Evolutionary conservation across 345 rosid species (phyloP).

Genomic region (Ceriops zippeliana): DNA sequence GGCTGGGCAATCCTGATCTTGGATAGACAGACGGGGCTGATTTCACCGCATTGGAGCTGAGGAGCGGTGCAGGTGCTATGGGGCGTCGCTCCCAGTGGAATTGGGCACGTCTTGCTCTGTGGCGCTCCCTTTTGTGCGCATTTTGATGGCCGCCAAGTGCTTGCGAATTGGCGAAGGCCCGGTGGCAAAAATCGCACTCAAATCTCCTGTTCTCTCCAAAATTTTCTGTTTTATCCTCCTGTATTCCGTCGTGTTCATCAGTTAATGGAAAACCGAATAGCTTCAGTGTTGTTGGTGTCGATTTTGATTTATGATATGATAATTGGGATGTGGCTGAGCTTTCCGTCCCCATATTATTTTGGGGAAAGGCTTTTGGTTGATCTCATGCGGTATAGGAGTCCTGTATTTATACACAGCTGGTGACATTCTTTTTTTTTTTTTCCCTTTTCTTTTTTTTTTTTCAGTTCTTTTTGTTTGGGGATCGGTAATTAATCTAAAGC

Average conservation of each 20-base stretch:
- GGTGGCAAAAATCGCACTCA: conserved; percentile 56
- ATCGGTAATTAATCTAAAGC: too few species aligned
- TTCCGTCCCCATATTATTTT: conserved; percentile 18
- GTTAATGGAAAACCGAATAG: conserved; percentile 42
- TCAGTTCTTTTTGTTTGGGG: too few species aligned
- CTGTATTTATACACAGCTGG: conserved; percentile 16
- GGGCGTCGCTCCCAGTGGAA: conserved; percentile 25
- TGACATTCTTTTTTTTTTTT: too few species aligned
- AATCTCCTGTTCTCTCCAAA: conserved; percentile 32
- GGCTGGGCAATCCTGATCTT: conserved; percentile 8
- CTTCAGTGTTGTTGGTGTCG: conserved; percentile 29
- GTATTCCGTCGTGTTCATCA: conserved; percentile 15
- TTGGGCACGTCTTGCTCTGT: conserved; percentile 41
- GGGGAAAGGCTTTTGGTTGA: neutral
- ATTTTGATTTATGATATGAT: conserved; percentile 22
- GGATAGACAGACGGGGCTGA: conserved; percentile 13
- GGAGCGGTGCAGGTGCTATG: conserved; percentile 29
- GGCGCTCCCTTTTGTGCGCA: conserved; percentile 61
- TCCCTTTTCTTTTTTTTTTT: too few species aligned
- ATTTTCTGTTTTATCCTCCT: conserved; percentile 13
- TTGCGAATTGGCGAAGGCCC: conserved; percentile 53
- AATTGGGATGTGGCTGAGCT: conserved; percentile 18
- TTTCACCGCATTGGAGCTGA: conserved; percentile 30
- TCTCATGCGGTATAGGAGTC: neutral
- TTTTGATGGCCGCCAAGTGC: conserved; percentile 68